Conservation (phyloP, 495 filamentous ascomycete genomes). For the Penicillium tannophilum region DNA sequence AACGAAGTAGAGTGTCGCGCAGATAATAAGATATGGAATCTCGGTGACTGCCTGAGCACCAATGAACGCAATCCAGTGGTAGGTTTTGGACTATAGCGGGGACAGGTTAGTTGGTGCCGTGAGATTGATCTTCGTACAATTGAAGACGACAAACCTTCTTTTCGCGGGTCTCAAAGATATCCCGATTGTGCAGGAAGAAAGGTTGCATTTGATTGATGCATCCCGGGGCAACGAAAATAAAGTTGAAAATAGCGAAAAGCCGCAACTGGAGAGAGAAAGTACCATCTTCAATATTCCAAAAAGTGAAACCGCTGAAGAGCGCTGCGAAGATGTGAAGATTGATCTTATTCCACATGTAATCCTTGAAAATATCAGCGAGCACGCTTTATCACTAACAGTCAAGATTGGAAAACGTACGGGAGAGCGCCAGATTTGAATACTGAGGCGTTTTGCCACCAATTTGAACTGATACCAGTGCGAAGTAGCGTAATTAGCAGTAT, state of each 20-base stretch:
- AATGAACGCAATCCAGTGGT: slow-evolving; percentile 49
- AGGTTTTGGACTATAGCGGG: slow-evolving; percentile 60
- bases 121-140: background rate
- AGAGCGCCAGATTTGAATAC: slow-evolving; percentile 84
- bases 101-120: slow-evolving; percentile 35
- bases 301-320: slow-evolving; percentile 48
- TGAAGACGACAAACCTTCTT: slow-evolving; percentile 58
- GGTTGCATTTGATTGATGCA: slow-evolving; percentile 88
- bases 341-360: slow-evolving; percentile 48
- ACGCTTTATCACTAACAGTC: background rate
- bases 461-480: slow-evolving; percentile 50
- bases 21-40: slow-evolving; percentile 61
- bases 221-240: slow-evolving; percentile 71
- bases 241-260: slow-evolving; percentile 68
- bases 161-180: slow-evolving; percentile 69
- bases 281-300: slow-evolving; percentile 48
- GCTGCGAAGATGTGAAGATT: slow-evolving; percentile 43
- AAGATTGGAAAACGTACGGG: slow-evolving; percentile 71
- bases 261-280: slow-evolving; percentile 40
- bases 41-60: slow-evolving; percentile 55
- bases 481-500: slow-evolving; percentile 50
- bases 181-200: slow-evolving; percentile 78
- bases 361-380: slow-evolving; percentile 20
- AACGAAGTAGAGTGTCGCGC: slow-evolving; percentile 57
- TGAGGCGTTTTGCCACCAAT: slow-evolving; percentile 61